Conservation (phyloP, 805 yeast genomes). For the Ogataea wickerhamii region DNA sequence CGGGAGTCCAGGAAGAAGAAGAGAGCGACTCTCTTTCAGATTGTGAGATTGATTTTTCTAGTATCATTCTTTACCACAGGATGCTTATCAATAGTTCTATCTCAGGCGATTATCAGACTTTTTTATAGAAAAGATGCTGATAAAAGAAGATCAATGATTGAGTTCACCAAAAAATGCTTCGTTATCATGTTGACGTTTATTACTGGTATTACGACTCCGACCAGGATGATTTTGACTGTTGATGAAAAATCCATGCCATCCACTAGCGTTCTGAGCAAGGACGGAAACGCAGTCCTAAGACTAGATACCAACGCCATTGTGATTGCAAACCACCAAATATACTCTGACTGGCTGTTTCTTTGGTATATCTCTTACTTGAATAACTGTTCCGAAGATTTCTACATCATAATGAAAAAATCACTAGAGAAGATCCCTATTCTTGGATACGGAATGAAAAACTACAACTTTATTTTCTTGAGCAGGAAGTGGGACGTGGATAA, state of each 20-base stretch:
- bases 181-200: slow-evolving; percentile 51
- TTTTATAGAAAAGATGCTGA: slow-evolving; percentile 32
- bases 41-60: slow-evolving; percentile 24
- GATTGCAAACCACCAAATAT: slow-evolving; percentile 90
- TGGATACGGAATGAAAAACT: slow-evolving; percentile 84
- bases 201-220: slow-evolving; percentile 49
- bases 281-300: slow-evolving; percentile 11
- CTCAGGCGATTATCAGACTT: slow-evolving; percentile 41
- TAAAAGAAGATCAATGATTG: slow-evolving; percentile 40
- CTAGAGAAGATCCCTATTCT: slow-evolving; percentile 65
- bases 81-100: slow-evolving; percentile 40
- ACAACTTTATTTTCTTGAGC: slow-evolving; percentile 71
- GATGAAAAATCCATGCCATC: slow-evolving; percentile 12
- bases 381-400: slow-evolving; percentile 57
- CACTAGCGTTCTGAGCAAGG: slow-evolving; percentile 6
- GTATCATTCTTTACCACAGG: slow-evolving; percentile 34
- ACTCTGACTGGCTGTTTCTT: slow-evolving; percentile 86
- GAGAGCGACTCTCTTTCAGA: slow-evolving; percentile 22
- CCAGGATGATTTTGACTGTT: slow-evolving; percentile 47
- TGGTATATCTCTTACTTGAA: slow-evolving; percentile 85
- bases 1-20: slow-evolving; percentile 6
- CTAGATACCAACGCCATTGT: slow-evolving; percentile 39
- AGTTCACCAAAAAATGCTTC: slow-evolving; percentile 56
- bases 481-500: slow-evolving; percentile 86
- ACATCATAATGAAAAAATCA: slow-evolving; percentile 76